Base-by-base conservation (phyloP, 2,329 filamentous ascomycete species). In the Diaporthe amygdali region DNA sequence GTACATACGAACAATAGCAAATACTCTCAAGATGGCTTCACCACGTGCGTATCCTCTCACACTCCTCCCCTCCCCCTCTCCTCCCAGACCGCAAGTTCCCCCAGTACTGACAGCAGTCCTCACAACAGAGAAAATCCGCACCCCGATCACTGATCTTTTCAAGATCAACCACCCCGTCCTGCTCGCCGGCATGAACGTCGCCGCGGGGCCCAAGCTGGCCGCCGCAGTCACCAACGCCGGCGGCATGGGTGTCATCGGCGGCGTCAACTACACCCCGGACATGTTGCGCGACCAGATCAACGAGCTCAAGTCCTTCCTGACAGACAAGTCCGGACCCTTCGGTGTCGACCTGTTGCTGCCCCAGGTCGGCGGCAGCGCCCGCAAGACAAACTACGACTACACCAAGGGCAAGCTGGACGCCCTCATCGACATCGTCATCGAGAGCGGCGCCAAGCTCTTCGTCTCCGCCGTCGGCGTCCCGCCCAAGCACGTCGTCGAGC, bases 311-410 rank as follows among this genome's bases (percentile, higher is more conserved):
- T 89, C 91, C 77, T 94, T 91, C 83, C 85, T 98, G 72, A 86
- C 86, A 74, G 94, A 98, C 87, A 96, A 98, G 91, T 96, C 94
- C 75, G 95, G 94, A 17, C 95, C 96, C 5, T 98, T 98, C 78
- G 96, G 96, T 80, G 95, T 98, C 73, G 96, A 98, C 82, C 88
- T 98, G 77, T 88, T 98, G 69, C 89, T 98, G 17, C 96, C 96
- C 66, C 96, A 99, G 85, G 94, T 99, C 74, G 96, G 96, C 75
- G 96, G 96, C 78, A 95, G 88, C 79, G 96, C 96, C 74, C 91
- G 96, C 79, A 98, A 98, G 89, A 98, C 96, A 78, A 98, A 98
- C 90, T 97, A 98, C 85, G 96, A 99, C 85, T 99, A 99, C 88
- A 99, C 96, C 80, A 98, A 99, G 88, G 96, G 96, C 82, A 98